These are phyloP conservation scores for Russula griseocarnosa DNA, from an alignment of 768 basidiomycete species.

Conservation along the genomic window DNA sequence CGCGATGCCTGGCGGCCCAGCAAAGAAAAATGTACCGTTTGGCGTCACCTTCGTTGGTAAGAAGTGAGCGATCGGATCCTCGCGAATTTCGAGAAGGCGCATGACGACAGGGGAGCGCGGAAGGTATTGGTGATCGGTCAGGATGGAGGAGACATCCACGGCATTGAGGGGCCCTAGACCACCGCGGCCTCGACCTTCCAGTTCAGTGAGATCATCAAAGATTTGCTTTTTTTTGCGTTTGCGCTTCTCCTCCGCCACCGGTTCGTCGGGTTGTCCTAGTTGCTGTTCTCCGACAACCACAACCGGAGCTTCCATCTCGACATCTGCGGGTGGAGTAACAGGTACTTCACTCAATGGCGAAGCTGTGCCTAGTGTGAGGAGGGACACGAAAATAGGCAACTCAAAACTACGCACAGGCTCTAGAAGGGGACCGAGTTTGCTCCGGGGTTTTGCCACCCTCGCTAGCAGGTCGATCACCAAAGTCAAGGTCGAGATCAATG, in stretches of 20 bases:
- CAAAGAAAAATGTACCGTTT: slow-evolving; percentile 72
- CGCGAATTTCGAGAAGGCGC: slow-evolving; percentile 79
- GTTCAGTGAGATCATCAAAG: slow-evolving; percentile 86
- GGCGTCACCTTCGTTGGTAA: slow-evolving; percentile 74
- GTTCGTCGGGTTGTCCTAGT: slow-evolving; percentile 37
- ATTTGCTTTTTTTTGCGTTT: slow-evolving; percentile 76
- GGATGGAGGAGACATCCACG: slow-evolving; percentile 61
- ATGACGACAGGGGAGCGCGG: slow-evolving; percentile 81
- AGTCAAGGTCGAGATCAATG: slow-evolving; percentile 67
- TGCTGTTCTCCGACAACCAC: slow-evolving; percentile 46
- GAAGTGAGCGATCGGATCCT: slow-evolving; percentile 81
- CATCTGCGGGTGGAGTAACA: slow-evolving; percentile 68
- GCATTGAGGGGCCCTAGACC: slow-evolving; percentile 52
- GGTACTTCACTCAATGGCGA: slow-evolving; percentile 76
- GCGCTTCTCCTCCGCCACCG: slow-evolving; percentile 39
- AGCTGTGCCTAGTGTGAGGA: slow-evolving; percentile 41
- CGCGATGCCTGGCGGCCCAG: slow-evolving; percentile 78
- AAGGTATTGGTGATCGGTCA: slow-evolving; percentile 78
- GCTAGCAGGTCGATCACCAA: slow-evolving; percentile 52
- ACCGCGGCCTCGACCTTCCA: slow-evolving; percentile 55
- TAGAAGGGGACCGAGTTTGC: slow-evolving; percentile 50
- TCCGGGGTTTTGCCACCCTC: slow-evolving; percentile 53
- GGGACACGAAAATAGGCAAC: background rate
- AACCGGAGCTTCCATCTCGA: slow-evolving; percentile 47
- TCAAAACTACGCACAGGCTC: slow-evolving; percentile 55